A percentile compares a stretch with the other conserved stretches of the same genome.
These are phyloP conservation scores for Coemansia sp. DNA, from an alignment of 192 early-diverging fungal species.

Conservation along the genomic window DNA sequence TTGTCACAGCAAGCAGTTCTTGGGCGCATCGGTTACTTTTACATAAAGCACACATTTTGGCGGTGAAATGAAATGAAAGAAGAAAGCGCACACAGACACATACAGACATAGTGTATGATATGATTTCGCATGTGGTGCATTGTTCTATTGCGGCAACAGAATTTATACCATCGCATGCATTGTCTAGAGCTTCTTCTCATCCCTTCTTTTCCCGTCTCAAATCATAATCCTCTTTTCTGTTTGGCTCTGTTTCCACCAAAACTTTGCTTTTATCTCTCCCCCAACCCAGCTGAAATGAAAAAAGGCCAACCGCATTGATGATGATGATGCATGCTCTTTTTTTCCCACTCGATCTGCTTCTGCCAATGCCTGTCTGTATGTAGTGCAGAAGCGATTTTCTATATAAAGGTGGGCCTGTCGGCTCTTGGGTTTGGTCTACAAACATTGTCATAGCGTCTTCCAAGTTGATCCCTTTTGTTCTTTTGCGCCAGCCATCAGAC, in stretches of 20 bases:
- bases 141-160: no score
- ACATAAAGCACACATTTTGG: not conserved
- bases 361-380: no score
- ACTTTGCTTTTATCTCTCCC: conserved; percentile 2
- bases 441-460: conserved; percentile 1
- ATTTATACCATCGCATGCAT: not conserved
- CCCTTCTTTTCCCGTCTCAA: no score
- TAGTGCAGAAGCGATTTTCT: not conserved
- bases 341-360: not conserved
- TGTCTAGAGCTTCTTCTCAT: not conserved
- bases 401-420: conserved; percentile 2
- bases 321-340: not conserved
- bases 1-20: not conserved
- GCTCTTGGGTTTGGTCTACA: not conserved
- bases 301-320: not conserved
- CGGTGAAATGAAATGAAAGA: no score
- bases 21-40: not conserved
- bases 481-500: not conserved
- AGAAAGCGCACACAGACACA: not conserved
- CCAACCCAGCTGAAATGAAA: not conserved
- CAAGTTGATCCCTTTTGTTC: not conserved
- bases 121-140: not conserved
- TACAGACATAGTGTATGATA: not conserved
- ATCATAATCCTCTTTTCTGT: no score
- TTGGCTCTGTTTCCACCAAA: no score